Conservation (phyloP, 192 early-diverging fungal genomes). For the Mortierella claussenii region DNA sequence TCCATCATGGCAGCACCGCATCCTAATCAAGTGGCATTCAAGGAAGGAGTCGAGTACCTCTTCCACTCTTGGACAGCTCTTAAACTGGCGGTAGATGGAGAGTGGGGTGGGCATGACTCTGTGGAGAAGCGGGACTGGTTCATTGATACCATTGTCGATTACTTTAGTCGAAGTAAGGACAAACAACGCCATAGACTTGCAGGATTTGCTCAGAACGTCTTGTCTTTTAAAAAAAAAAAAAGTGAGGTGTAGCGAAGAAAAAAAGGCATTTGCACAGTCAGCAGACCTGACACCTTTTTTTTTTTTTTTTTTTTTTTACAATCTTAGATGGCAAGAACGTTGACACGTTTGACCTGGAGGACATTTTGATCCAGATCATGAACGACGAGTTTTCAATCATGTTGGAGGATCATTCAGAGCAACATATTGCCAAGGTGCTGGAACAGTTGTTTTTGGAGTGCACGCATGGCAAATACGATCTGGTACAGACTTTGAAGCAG, state of each 20-base stretch:
- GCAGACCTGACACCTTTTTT: too few relatives aligned
- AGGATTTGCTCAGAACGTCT: too few relatives aligned
- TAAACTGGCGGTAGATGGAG: constrained; percentile 73
- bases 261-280: too few relatives aligned
- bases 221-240: too few relatives aligned
- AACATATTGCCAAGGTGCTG: constrained; percentile 60
- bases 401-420: constrained; percentile 67
- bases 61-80: constrained; percentile 78
- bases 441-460: constrained; percentile 57
- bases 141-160: constrained; percentile 69
- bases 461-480: constrained; percentile 54
- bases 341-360: constrained; percentile 62
- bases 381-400: constrained; percentile 64
- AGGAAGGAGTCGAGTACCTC: constrained; percentile 70
- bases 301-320: too few relatives aligned
- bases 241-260: too few relatives aligned
- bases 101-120: constrained; percentile 76
- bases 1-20: constrained; percentile 47
- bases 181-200: too few relatives aligned
- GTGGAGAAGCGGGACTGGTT: constrained; percentile 76
- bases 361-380: constrained; percentile 66
- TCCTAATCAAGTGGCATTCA: constrained; percentile 64
- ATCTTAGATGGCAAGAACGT: constrained; percentile 63
- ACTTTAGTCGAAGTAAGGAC: constrained; percentile 72
- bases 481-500: constrained; percentile 40